Percentiles rank a stretch among this genome's conserved stretches.
phyloP scores from a whole-genome alignment of 805 yeast species.

The Cyberlindnera nakhonratchasimensis region DNA sequence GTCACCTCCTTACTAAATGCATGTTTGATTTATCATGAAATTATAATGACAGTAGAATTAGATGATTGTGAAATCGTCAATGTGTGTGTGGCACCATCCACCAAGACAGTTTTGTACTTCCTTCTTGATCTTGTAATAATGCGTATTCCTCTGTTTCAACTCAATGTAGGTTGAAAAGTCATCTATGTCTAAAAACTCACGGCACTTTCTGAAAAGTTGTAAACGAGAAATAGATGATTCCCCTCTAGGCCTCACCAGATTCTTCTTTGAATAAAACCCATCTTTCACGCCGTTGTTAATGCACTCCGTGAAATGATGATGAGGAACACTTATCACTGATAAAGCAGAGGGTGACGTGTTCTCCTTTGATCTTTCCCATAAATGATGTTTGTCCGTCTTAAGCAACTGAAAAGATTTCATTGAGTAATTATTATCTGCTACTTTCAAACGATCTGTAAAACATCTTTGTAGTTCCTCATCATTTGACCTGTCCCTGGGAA shows the following conservation, averaged over 20 bases:
- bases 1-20: conserved; percentile 1
- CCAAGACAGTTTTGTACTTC: conserved; percentile 33
- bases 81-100: conserved; percentile 44
- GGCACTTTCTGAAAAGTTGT: conserved; percentile 22
- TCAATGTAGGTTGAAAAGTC: conserved; percentile 28
- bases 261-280: conserved; percentile 48
- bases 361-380: conserved; percentile 12
- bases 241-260: conserved; percentile 42
- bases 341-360: conserved; percentile 23
- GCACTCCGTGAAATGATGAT: conserved; percentile 23
- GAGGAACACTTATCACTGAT: conserved; percentile 30
- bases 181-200: conserved; percentile 15
- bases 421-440: background rate
- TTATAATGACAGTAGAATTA: background rate
- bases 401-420: conserved; percentile 5
- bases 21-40: conserved; percentile 1
- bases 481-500: conserved; percentile 36
- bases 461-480: conserved; percentile 15
- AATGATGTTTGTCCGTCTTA: conserved; percentile 11
- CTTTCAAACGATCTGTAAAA: conserved; percentile 16
- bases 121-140: conserved; percentile 32
- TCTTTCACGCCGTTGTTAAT: conserved; percentile 58
- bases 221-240: conserved; percentile 36
- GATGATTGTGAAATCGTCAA: conserved; percentile 39
- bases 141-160: conserved; percentile 27